A percentile compares a stretch with the other conserved stretches of the same genome.
Evolutionary conservation across 1,284 basidiomycete genomes (phyloP).

Genomic region (Pisolithus thermaeus): DNA sequence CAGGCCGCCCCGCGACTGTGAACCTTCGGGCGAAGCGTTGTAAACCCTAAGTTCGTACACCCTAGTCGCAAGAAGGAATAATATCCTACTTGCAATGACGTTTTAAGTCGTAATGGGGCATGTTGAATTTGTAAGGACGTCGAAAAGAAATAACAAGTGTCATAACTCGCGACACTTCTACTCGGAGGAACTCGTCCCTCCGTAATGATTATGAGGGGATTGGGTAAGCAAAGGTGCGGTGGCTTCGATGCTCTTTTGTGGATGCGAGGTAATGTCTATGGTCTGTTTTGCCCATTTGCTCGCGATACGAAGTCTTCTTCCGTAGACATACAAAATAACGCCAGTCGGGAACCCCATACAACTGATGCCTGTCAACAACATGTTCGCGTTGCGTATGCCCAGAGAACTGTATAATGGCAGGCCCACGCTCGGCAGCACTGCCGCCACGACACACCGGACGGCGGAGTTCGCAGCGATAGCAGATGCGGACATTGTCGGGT

Average conservation of each 20-base stretch:
- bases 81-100: too few species aligned
- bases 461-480: constrained; percentile 25
- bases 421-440: constrained; percentile 19
- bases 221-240: background rate
- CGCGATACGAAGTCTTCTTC: constrained; percentile 14
- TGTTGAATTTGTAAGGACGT: too few species aligned
- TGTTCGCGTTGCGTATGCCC: constrained; percentile 20
- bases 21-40: too few species aligned
- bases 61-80: too few species aligned
- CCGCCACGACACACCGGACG: constrained; percentile 11
- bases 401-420: constrained; percentile 16
- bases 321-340: constrained; percentile 14
- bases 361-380: constrained; percentile 21
- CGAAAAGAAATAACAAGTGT: background rate
- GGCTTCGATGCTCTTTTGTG: background rate
- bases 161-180: background rate
- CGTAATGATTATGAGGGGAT: background rate
- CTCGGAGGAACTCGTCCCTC: background rate
- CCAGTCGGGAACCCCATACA: constrained; percentile 20
- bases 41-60: too few species aligned
- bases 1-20: too few species aligned
- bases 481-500: constrained; percentile 22
- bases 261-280: background rate
- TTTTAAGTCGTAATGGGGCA: too few species aligned
- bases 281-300: constrained; percentile 23